Conservation (phyloP, 352 stramenopile species). For the Globisporangium alternatum region DNA sequence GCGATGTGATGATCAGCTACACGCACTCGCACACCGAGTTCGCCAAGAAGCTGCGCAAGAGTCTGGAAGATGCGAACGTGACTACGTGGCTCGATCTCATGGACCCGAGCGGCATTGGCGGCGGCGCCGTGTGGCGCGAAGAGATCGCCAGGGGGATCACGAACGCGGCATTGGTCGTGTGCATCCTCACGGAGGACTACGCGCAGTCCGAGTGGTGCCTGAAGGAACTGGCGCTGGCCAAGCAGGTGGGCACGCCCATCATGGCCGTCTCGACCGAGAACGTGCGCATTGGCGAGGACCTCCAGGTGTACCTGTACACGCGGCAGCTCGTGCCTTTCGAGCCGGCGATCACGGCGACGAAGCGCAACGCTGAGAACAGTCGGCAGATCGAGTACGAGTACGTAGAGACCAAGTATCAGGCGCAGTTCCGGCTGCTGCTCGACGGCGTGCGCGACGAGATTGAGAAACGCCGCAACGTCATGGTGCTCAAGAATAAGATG, state of each 20-base stretch:
- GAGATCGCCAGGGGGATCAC: slow-evolving; percentile 80
- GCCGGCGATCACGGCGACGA: slow-evolving; percentile 49
- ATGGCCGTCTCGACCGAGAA: slow-evolving; percentile 69
- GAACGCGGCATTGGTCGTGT: slow-evolving; percentile 70
- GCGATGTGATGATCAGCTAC: slow-evolving; percentile 88
- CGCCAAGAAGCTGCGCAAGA: slow-evolving; percentile 70
- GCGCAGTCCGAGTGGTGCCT: slow-evolving; percentile 78
- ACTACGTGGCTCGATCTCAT: slow-evolving; percentile 88
- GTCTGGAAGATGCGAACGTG: slow-evolving; percentile 67
- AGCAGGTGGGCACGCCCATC: slow-evolving; percentile 77
- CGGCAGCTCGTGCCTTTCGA: slow-evolving; percentile 82
- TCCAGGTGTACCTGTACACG: slow-evolving; percentile 85
- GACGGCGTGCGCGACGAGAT: slow-evolving; percentile 84
- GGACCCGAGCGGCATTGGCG: slow-evolving; percentile 81
- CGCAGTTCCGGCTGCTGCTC: slow-evolving; percentile 72
- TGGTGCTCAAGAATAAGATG: slow-evolving; percentile 37
- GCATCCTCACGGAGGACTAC: slow-evolving; percentile 80
- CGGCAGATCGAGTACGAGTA: slow-evolving; percentile 83
- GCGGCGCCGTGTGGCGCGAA: slow-evolving; percentile 77
- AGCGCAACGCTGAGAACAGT: slow-evolving; percentile 47
- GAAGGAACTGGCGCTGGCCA: slow-evolving; percentile 80
- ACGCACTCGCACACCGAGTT: slow-evolving; percentile 83
- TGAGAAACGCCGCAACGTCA: slow-evolving; percentile 60
- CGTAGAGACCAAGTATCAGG: slow-evolving; percentile 59
- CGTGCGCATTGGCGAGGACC: slow-evolving; percentile 60